Evolutionary conservation across 306 rosid genomes (phyloP), one percentile per base, ranked within the genome.

Genomic region (Fagus crenata): DNA sequence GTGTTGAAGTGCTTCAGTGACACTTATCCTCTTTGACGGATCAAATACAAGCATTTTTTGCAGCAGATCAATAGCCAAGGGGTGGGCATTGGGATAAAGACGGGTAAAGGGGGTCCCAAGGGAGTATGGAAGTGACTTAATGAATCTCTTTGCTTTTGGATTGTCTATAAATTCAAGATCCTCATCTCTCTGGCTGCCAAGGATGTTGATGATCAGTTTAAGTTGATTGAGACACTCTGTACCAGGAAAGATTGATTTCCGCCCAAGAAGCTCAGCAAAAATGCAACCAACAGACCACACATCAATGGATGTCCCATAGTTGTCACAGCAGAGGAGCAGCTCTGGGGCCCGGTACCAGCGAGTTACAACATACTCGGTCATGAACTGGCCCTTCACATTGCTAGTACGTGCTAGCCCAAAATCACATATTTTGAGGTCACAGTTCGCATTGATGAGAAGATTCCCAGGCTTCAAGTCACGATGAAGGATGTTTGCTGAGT

Each of bases 281-380:
- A 94, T 92, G 89, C 98, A 92, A 55, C 97, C 96, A 18, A 94
- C 94, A 73, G 98, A 94, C 98, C 98, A 94, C 54, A 94, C 94
- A 82, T 94, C 98, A 72, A 94, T 94, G 13, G 98, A 86, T 31
- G 93, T 90, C 53, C 93, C 96, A 7, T 92, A 94, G 80, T 92
- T 89, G 87, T 93, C 98, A 64, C 98, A 93, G 85, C 97, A 92
- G 22, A 93, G 97, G 49, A 93, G 90, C 54, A 93, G 93, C 82
- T 93, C 97, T 4, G 98, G 98, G 59, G 98, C 97, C 74, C 98
- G 82, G 76, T 93, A 93, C 98, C 98, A 93, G 75, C 98, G 89
- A 56, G 98, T 93, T 73, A 93, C 98, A 15, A 93, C 98, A 67
- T 93, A 93, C 86, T 93, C 98, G 0, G 98, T 93, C 98, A 92